Percentiles rank a stretch among this genome's conserved stretches.
phyloP scores from a whole-genome alignment of 2,329 filamentous ascomycete species.

The Penicillium polonicum region DNA sequence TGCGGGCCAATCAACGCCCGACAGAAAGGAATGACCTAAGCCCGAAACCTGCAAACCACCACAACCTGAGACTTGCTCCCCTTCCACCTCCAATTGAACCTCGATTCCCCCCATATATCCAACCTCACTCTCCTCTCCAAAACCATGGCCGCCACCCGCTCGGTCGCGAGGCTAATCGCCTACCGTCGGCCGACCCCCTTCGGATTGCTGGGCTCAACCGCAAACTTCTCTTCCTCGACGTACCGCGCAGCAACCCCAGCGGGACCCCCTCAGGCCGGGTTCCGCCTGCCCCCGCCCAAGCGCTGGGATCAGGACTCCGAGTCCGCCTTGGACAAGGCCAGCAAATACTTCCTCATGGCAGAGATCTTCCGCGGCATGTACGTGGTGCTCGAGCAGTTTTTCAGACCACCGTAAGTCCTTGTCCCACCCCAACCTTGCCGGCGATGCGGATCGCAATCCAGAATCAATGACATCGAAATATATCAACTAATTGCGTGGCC shows the following conservation, averaged over 20 bases:
- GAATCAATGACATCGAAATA: constrained; percentile 1
- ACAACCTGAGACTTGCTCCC: constrained; percentile 25
- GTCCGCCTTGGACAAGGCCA: constrained; percentile 74
- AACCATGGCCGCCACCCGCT: constrained; percentile 46
- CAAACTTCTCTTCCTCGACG: constrained; percentile 64
- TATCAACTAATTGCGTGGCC: constrained; percentile 7
- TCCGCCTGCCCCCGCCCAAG: constrained; percentile 71
- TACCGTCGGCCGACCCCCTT: constrained; percentile 38
- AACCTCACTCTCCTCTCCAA: constrained; percentile 17
- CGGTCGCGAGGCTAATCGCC: constrained; percentile 46
- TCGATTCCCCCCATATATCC: constrained; percentile 21
- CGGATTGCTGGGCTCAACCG: constrained; percentile 47
- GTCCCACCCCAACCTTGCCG: constrained; percentile 10
- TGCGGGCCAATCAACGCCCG: constrained; percentile 40
- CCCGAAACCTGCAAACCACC: constrained; percentile 33
- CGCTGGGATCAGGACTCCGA: constrained; percentile 81
- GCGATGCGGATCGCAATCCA: constrained; percentile 9
- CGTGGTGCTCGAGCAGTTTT: constrained; percentile 94
- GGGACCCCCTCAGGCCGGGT: constrained; percentile 75
- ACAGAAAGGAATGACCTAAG: constrained; percentile 45
- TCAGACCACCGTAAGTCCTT: constrained; percentile 84
- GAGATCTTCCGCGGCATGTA: constrained; percentile 99
- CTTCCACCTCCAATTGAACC: constrained; percentile 24
- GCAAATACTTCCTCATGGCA: constrained; percentile 91
- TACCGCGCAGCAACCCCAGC: constrained; percentile 63